A percentile compares a stretch with the other conserved stretches of the same genome.
These are phyloP conservation scores for Strombidium stylifer DNA, from an alignment of 73 alveolate genomes.

Conservation along the genomic window DNA sequence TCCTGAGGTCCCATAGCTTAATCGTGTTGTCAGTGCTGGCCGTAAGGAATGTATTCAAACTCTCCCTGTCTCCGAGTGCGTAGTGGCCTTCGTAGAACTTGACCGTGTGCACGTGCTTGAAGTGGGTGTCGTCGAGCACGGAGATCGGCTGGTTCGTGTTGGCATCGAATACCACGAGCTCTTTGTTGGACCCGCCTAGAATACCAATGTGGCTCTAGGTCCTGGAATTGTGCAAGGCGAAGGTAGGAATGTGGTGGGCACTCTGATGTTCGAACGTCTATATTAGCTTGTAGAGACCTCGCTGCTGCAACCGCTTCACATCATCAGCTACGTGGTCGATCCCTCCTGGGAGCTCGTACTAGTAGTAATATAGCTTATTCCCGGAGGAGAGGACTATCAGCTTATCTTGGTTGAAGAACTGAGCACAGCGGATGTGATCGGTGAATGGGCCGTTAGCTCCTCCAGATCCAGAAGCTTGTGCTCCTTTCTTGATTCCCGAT, in stretches of 20 bases:
- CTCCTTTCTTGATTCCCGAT: background rate
- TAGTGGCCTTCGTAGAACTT: conserved; percentile 55
- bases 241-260: conserved; percentile 49
- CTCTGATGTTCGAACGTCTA: conserved; percentile 34
- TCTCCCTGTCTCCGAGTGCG: conserved; percentile 38
- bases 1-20: conserved; percentile 61
- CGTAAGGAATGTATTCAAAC: conserved; percentile 52
- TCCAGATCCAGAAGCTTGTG: background rate
- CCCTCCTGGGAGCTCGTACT: conserved; percentile 56
- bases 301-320: conserved; percentile 60
- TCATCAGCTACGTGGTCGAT: conserved; percentile 39
- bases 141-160: conserved; percentile 32
- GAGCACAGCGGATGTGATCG: conserved; percentile 45
- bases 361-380: conserved; percentile 29
- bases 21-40: conserved; percentile 59
- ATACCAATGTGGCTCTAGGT: conserved; percentile 31
- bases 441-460: conserved; percentile 31
- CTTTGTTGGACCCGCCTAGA: conserved; percentile 67
- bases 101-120: conserved; percentile 52
- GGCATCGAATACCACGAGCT: conserved; percentile 58
- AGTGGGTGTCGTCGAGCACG: conserved; percentile 49
- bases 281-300: conserved; percentile 43
- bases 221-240: conserved; percentile 45
- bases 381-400: conserved; percentile 38
- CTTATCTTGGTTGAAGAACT: conserved; percentile 60